These are phyloP conservation scores for Xylaria multiplex DNA, from an alignment of 2,329 filamentous ascomycete genomes.

Conservation along the genomic window DNA sequence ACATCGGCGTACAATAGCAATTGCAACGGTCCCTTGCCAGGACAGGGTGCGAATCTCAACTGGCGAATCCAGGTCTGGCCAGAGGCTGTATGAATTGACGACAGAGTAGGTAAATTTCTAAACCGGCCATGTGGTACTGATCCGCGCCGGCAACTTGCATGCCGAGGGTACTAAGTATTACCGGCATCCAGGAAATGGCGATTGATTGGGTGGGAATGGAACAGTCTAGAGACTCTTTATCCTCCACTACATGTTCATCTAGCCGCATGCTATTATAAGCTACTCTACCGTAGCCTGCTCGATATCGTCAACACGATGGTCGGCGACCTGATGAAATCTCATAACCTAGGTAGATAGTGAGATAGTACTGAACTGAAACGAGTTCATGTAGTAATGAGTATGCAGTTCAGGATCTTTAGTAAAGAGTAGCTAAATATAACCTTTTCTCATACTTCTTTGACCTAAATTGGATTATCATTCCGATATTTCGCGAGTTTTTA, in stretches of 20 bases:
- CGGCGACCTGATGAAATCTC: background rate
- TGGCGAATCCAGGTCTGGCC: conserved; percentile 4
- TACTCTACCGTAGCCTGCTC: background rate
- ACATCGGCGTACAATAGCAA: background rate
- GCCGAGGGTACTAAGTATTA: conserved; percentile 18
- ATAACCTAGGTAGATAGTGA: background rate
- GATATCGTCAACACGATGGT: conserved; percentile 1
- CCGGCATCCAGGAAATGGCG: conserved; percentile 22
- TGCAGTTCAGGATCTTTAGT: background rate
- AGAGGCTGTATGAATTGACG: background rate
- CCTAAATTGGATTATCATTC: background rate
- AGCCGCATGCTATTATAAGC: conserved; percentile 2
- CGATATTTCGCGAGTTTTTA: background rate
- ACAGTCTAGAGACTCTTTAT: conserved; percentile 11
- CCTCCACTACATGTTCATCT: background rate
- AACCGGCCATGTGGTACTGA: conserved; percentile 24
- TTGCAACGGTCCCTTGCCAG: background rate
- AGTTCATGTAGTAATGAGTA: too few species aligned
- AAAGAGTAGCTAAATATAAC: background rate
- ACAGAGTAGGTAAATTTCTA: conserved; percentile 6
- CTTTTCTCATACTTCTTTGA: background rate
- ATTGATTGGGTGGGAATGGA: conserved; percentile 21
- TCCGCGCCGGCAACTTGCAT: conserved; percentile 31
- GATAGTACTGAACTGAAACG: too few species aligned
- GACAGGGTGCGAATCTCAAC: background rate